A percentile compares a stretch with the other conserved stretches of the same genome.
Conservation (phyloP, 768 basidiomycete species). For the Hirschioporus abietinus region DNA sequence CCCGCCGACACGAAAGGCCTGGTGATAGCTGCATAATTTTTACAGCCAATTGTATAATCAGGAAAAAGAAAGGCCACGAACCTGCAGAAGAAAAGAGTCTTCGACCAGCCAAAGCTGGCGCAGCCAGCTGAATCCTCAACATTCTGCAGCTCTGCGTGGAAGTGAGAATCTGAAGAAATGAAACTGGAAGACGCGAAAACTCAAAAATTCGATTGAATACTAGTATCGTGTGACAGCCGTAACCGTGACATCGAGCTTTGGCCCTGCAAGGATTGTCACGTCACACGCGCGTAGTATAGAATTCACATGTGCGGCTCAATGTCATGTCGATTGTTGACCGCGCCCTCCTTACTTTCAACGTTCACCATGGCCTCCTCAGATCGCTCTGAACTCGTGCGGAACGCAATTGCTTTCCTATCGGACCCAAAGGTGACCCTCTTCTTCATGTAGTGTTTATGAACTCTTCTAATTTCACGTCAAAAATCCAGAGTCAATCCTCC, state of each 20-base stretch:
- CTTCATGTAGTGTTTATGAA: background rate
- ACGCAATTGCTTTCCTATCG: slow-evolving; percentile 80
- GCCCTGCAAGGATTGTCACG: too few species aligned
- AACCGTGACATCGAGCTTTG: too few species aligned
- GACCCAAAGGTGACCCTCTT: slow-evolving; percentile 63
- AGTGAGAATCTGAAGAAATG: slow-evolving; percentile 2
- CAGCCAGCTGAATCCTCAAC: background rate
- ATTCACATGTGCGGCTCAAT: background rate
- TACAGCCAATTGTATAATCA: background rate
- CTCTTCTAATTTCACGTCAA: slow-evolving; percentile 10
- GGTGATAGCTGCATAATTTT: background rate
- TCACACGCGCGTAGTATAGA: too few species aligned
- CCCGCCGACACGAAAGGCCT: background rate
- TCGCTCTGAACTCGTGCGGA: slow-evolving; percentile 68
- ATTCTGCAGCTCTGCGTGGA: background rate
- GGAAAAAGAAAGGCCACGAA: background rate
- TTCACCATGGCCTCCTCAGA: slow-evolving; percentile 43
- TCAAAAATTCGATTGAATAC: too few species aligned
- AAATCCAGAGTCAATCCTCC: slow-evolving; percentile 63
- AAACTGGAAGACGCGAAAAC: slow-evolving; percentile 5
- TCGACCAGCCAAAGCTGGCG: background rate
- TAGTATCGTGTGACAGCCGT: too few species aligned
- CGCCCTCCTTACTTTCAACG: background rate
- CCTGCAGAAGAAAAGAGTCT: background rate
- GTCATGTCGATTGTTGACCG: background rate